phyloP scores from a whole-genome alignment of 495 filamentous ascomycete genomes.

The Neurospora tetrasperma region DNA sequence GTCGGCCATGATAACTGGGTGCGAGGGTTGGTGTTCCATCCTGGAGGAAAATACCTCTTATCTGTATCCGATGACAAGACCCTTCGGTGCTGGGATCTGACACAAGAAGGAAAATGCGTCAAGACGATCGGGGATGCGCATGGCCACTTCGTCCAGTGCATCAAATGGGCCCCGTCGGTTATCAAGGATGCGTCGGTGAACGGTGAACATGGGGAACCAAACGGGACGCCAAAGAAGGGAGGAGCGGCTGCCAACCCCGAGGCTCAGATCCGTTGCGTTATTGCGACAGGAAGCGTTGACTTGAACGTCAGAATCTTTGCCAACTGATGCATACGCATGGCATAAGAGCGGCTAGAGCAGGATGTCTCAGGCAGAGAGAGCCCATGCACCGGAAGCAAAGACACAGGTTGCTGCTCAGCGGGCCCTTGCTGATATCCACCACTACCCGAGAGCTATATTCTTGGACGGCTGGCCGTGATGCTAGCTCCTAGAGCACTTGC shows the following conservation, averaged over 20 bases:
- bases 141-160: conserved; percentile 75
- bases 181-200: conserved; percentile 47
- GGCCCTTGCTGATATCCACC: neutral
- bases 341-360: neutral
- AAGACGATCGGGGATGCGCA: conserved; percentile 73
- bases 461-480: neutral
- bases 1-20: conserved; percentile 97
- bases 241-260: conserved; percentile 21
- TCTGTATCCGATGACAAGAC: conserved; percentile 86
- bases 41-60: conserved; percentile 85
- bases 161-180: conserved; percentile 84
- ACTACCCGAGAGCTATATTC: neutral
- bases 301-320: conserved; percentile 52
- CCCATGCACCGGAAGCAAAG: neutral
- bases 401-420: neutral
- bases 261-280: conserved; percentile 48
- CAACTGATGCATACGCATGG: conserved; percentile 22
- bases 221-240: conserved; percentile 38
- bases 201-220: conserved; percentile 43
- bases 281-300: conserved; percentile 55
- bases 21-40: conserved; percentile 77
- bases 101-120: conserved; percentile 83
- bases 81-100: conserved; percentile 87
- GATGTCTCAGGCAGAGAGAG: neutral
- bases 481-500: neutral